phyloP scores from a whole-genome alignment of 805 yeast genomes.

The Wickerhamomyces chambardii region DNA sequence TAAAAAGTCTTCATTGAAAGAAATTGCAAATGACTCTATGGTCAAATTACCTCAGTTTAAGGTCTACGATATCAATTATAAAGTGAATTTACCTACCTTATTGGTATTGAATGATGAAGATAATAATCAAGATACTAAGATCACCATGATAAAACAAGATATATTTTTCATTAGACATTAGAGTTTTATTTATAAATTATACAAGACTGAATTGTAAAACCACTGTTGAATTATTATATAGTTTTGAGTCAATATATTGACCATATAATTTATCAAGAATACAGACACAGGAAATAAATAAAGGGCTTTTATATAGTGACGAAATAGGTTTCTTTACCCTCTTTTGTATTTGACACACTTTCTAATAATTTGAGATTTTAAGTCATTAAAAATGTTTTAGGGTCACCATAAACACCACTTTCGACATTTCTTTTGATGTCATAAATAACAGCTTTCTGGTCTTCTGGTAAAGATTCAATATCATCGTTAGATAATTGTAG shows the following conservation, averaged over 20 bases:
- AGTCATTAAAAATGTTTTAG: background rate
- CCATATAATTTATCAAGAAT: too few relatives aligned
- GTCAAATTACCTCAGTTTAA: slow-evolving; percentile 49
- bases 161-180: background rate
- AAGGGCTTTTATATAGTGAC: too few relatives aligned
- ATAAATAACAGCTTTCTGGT: slow-evolving; percentile 27
- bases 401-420: slow-evolving; percentile 17
- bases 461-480: slow-evolving; percentile 37
- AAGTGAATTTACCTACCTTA: slow-evolving; percentile 47
- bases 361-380: background rate
- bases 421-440: slow-evolving; percentile 18
- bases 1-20: too few relatives aligned
- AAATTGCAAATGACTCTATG: slow-evolving; percentile 24
- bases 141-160: slow-evolving; percentile 1
- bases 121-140: background rate
- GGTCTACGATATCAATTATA: slow-evolving; percentile 61
- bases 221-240: too few relatives aligned
- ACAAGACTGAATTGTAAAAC: too few relatives aligned
- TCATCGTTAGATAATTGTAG: slow-evolving; percentile 43
- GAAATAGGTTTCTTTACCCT: too few relatives aligned
- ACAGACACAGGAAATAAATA: too few relatives aligned
- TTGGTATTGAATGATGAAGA: slow-evolving; percentile 26
- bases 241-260: too few relatives aligned
- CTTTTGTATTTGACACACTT: too few relatives aligned
- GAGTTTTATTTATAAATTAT: too few relatives aligned